Base-by-base conservation (phyloP, 2,329 filamentous ascomycete genomes). In the Nothopassalora personata region DNA sequence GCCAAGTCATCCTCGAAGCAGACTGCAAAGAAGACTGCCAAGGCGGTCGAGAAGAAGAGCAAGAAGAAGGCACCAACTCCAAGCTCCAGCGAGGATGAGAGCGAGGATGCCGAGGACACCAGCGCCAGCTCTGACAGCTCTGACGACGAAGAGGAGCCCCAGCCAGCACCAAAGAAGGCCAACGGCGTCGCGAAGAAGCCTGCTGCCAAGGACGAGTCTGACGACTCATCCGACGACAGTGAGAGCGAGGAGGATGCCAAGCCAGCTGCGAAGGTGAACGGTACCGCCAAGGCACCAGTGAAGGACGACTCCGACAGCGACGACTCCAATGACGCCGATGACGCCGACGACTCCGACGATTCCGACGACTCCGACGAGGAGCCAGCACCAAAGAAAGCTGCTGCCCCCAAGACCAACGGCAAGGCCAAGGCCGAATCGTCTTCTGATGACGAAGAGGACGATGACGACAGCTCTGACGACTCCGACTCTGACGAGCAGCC, bases 1-100 rank as follows among this genome's bases (percentile, higher is more conserved):
- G 75, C 85, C 71, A 87, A 85, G 81, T 78, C 80, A 60, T 71
- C 76, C 49, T 77, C 81, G 59, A 73, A 78, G 66, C 83, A 84
- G 75, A 78, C 79, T 65, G 67, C 76, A 53, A 76, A 68, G 66
- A 72, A 77, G 65, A 82, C 83, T 73, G 79, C 78, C 65, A 68
- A 77, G 63, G 75, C 66, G 59, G 68, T 71, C 51, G 67, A 68
- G 58, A 72, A 73, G 67, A 69, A 67, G 59, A 61, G 61, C 67
- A 81, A 81, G 77, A 76, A 79, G 68, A 75, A 76, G 73, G 76
- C 72, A 66, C 76, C 77, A 47, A 78, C 76, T 55, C 78, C 78
- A 53, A 76, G 78, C 72, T 71, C 68, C 47, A 73, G 70, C 61
- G 73, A 74, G 54, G 67, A 67, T 57, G 71, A 72, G 47, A 60